These are phyloP conservation scores for Solanum dulcamara DNA, from an alignment of 257 asterid genomes.

Conservation along the genomic window DNA sequence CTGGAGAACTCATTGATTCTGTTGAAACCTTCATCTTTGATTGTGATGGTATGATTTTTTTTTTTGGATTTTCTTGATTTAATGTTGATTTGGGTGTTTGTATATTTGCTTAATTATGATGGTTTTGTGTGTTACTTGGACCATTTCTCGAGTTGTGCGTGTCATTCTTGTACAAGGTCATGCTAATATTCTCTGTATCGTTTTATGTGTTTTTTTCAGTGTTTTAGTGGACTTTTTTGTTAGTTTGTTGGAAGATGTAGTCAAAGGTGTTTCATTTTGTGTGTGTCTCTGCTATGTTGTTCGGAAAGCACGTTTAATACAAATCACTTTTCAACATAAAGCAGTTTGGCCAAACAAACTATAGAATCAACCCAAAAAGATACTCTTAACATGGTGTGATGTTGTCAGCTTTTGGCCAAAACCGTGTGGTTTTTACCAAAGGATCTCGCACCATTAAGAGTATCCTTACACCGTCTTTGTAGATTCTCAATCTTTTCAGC, in stretches of 20 bases:
- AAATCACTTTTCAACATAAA: neutral
- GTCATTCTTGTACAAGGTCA: neutral
- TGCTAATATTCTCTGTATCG: neutral
- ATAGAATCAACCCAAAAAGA: neutral
- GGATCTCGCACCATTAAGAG: too few relatives aligned
- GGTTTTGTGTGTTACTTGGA: neutral
- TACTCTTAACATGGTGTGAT: neutral
- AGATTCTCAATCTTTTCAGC: neutral
- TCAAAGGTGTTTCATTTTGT: neutral
- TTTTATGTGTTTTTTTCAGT: neutral
- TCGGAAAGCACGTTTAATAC: neutral
- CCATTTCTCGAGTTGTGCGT: neutral
- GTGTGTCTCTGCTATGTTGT: neutral
- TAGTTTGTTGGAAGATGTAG: neutral
- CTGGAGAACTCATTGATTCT: slow-evolving; percentile 79
- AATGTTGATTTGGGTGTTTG: neutral
- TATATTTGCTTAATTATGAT: neutral
- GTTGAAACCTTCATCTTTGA: slow-evolving; percentile 96
- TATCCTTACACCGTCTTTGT: neutral
- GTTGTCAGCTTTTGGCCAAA: too few relatives aligned
- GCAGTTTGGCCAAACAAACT: neutral
- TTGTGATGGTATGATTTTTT: slow-evolving; percentile 66
- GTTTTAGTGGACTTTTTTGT: neutral
- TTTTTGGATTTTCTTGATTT: neutral
- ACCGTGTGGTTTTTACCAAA: too few relatives aligned